Base-by-base conservation (phyloP, 768 basidiomycete species). In the Termitomyces sp. region DNA sequence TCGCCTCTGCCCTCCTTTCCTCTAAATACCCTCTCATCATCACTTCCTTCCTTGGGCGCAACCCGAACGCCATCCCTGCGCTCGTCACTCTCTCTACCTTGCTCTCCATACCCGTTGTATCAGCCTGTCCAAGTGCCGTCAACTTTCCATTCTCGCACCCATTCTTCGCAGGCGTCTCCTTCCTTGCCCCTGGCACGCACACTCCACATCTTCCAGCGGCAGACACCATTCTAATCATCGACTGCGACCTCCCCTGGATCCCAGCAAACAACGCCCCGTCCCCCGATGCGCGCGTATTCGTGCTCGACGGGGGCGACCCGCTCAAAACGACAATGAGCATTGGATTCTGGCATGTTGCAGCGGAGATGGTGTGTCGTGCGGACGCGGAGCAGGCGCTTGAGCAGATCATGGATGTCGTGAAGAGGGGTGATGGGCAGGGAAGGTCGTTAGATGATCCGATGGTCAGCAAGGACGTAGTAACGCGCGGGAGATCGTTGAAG, bases 191-290 rank as follows among this genome's bases (percentile, higher is more conserved):
- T 2, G 75, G 68, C 26, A 73, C 74, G 0, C 80, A 83, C 47
- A 77, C 80, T 28, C 65, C 68, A 1, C 73, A 77, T 51, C 76
- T 89, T 20, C 70, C 72, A 33, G 68, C 70, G 24, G 85, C 86
- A 0, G 88, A 90, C 60, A 78, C 83, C 4, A 76, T 90, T 18
- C 69, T 90, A 10, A 71, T 88, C 18, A 58, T 90, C n/a, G 87
- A 90, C 57, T 76, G 75, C 8, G 85, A 86, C 59, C 70, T 87
- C 0, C 84, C 87, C 0, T 90, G 87, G 84, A 81, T 86, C 28
- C 77, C 82, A 1, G 72, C 65, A 46, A 74, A 79, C 54, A 77
- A 78, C 35, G 71, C 67, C 3, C 84, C 86, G 0, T 64, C 40
- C 4, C 59, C 69, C 0, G 67, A 70, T 3, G 80, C 85, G 0